Conservation (phyloP, 2,329 filamentous ascomycete genomes). For the Colletotrichum acutatum region DNA sequence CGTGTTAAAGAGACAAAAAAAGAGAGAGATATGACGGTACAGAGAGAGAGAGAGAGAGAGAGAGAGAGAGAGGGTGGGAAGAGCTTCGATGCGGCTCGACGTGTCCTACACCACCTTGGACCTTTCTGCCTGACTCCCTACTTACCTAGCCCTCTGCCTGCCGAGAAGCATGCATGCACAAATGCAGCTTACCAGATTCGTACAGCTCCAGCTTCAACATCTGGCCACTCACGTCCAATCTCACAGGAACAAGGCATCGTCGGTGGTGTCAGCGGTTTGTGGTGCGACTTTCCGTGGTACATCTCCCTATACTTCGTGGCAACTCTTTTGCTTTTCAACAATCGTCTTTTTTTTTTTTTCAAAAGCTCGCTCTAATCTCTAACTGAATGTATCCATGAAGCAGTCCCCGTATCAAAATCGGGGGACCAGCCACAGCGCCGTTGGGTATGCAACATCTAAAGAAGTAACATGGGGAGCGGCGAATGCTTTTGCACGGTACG, state of each 20-base stretch:
- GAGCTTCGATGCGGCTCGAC: conserved; percentile 10
- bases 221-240: neutral
- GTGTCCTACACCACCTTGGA: neutral
- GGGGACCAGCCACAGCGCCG: neutral
- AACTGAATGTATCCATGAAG: neutral
- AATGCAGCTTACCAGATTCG: conserved; percentile 17
- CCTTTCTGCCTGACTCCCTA: too few species aligned
- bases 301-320: neutral
- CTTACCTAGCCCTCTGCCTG: neutral
- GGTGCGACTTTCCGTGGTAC: neutral
- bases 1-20: too few species aligned
- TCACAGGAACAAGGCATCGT: neutral
- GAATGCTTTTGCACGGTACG: neutral
- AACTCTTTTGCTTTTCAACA: neutral
- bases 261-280: neutral
- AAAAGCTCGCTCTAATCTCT: neutral
- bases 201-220: neutral
- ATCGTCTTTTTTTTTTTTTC: neutral
- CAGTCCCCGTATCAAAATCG: neutral
- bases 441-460: neutral
- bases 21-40: too few species aligned
- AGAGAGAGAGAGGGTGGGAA: neutral
- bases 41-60: too few species aligned
- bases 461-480: neutral
- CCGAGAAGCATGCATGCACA: conserved; percentile 7